Conservation (phyloP, 768 basidiomycete species). For the Hygrophorus russula region DNA sequence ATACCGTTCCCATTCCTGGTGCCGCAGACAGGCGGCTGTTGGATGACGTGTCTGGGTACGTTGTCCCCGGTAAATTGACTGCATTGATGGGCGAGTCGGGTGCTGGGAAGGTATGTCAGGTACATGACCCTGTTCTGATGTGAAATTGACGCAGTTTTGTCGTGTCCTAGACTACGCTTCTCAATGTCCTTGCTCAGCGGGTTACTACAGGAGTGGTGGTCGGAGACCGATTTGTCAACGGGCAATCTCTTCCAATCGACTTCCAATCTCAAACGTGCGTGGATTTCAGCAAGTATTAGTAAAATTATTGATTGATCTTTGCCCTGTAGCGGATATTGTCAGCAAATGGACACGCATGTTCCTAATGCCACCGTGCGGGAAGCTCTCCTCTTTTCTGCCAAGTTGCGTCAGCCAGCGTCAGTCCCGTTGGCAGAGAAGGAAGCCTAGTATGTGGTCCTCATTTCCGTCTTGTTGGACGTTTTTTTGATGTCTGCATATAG, state of each 20-base stretch:
- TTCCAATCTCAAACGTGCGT: constrained; percentile 51
- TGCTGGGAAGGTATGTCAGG: constrained; percentile 33
- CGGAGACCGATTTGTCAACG: constrained; percentile 46
- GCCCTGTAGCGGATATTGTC: constrained; percentile 61
- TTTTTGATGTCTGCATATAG: constrained; percentile 15
- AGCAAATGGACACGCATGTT: constrained; percentile 78
- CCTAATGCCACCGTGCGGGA: constrained; percentile 70
- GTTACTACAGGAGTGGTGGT: constrained; percentile 33
- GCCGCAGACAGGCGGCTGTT: constrained; percentile 39
- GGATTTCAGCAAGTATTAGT: background rate
- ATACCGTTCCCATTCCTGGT: constrained; percentile 45
- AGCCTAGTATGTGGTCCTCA: constrained; percentile 47
- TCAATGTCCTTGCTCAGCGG: constrained; percentile 46
- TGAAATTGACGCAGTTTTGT: background rate
- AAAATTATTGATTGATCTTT: background rate
- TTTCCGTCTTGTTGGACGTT: background rate
- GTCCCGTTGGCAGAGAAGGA: constrained; percentile 64
- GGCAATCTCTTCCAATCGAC: constrained; percentile 38
- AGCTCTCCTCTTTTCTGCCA: constrained; percentile 71
- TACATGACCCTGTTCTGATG: constrained; percentile 37
- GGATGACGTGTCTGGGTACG: constrained; percentile 69
- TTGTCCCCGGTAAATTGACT: constrained; percentile 71
- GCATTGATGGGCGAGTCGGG: constrained; percentile 60
- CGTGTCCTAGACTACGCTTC: constrained; percentile 40
- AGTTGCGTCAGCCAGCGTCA: constrained; percentile 59